Percentiles rank a stretch among this genome's conserved stretches.
Conservation (phyloP, 768 basidiomycete species). For the Boletus reticuloceps region DNA sequence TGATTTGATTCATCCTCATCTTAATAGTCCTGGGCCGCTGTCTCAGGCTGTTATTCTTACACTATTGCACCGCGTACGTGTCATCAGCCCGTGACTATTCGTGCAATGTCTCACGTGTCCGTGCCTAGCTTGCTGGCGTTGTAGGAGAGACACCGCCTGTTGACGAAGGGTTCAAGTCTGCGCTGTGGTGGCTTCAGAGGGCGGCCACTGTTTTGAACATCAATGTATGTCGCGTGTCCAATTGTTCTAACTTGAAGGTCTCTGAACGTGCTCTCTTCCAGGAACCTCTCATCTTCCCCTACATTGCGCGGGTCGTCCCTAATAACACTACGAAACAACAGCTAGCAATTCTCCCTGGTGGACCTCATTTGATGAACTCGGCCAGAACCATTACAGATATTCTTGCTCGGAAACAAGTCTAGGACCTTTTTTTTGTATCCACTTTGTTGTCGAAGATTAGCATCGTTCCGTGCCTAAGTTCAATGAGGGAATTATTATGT, state of each 20-base stretch:
- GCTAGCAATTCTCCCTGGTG: slow-evolving; percentile 72
- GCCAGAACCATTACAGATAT: slow-evolving; percentile 67
- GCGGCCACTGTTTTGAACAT: slow-evolving; percentile 68
- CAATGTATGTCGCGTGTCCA: slow-evolving; percentile 44
- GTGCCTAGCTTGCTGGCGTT: slow-evolving; percentile 63
- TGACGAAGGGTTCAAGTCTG: slow-evolving; percentile 79
- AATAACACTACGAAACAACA: slow-evolving; percentile 80
- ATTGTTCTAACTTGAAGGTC: background rate
- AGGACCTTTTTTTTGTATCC: slow-evolving; percentile 1
- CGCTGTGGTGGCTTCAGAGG: slow-evolving; percentile 86
- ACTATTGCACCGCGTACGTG: slow-evolving; percentile 74
- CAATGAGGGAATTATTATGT: too few relatives aligned
- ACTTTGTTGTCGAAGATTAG: slow-evolving; percentile 1
- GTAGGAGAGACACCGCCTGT: slow-evolving; percentile 73
- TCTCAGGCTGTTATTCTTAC: slow-evolving; percentile 86
- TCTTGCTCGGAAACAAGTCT: slow-evolving; percentile 45
- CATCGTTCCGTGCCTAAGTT: too few relatives aligned
- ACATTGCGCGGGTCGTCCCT: slow-evolving; percentile 77
- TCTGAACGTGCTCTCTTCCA: slow-evolving; percentile 21
- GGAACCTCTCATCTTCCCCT: slow-evolving; percentile 82
- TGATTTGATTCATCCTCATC: too few relatives aligned
- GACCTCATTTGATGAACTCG: slow-evolving; percentile 62
- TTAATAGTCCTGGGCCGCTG: slow-evolving; percentile 64
- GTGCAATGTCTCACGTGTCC: background rate
- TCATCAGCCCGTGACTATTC: slow-evolving; percentile 2